phyloP scores from a whole-genome alignment of 805 yeast genomes.

The Starmerella lactis-condensi region DNA sequence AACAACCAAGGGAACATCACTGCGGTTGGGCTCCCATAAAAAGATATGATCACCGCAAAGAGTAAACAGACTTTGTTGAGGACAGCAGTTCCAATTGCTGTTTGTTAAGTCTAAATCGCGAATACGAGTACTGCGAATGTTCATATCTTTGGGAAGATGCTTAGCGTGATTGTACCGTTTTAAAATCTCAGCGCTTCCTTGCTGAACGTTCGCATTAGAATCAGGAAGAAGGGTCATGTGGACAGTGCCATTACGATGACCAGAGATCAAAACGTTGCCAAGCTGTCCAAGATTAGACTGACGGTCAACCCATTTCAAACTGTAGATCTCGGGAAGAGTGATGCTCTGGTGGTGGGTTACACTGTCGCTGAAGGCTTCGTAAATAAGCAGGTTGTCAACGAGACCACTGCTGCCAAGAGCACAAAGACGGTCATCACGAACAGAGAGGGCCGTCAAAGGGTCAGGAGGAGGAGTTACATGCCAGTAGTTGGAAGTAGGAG shows the following conservation, averaged over 20 bases:
- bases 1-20: constrained; percentile 40
- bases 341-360: constrained; percentile 43
- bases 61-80: constrained; percentile 35
- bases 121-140: constrained; percentile 18
- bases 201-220: constrained; percentile 24
- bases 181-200: constrained; percentile 45
- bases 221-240: constrained; percentile 56
- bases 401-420: constrained; percentile 39
- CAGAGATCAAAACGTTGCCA: constrained; percentile 38
- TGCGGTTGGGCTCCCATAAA: constrained; percentile 52
- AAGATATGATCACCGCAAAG: constrained; percentile 52
- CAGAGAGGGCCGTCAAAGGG: constrained; percentile 23
- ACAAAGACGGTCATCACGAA: constrained; percentile 24
- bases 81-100: constrained; percentile 28
- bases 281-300: constrained; percentile 21
- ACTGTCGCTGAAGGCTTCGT: constrained; percentile 28
- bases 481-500: constrained; percentile 21
- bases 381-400: constrained; percentile 33
- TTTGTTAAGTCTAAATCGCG: constrained; percentile 26
- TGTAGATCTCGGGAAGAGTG: constrained; percentile 34
- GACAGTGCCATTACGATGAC: constrained; percentile 58
- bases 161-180: constrained; percentile 64
- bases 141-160: constrained; percentile 26
- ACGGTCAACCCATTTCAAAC: constrained; percentile 28
- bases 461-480: constrained; percentile 23